phyloP scores from a whole-genome alignment of 2,329 filamentous ascomycete species.

The Curvularia verruculosa region DNA sequence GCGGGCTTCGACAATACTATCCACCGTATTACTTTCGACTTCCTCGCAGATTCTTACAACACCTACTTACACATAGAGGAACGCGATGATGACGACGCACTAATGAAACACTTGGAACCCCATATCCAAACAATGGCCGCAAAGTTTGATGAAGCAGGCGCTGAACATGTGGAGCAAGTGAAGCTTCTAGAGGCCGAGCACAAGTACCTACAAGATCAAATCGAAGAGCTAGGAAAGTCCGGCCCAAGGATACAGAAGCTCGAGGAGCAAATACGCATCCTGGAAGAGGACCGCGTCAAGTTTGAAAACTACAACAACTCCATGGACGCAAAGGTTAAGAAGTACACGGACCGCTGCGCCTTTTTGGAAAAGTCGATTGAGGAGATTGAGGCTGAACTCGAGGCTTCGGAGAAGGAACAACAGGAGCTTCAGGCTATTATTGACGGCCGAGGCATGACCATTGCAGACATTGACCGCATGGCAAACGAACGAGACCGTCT shows the following conservation, averaged over 20 bases:
- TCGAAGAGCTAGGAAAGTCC: conserved; percentile 86
- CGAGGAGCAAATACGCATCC: conserved; percentile 87
- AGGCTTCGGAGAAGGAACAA: conserved; percentile 81
- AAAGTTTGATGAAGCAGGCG: conserved; percentile 84
- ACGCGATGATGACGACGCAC: conserved; percentile 74
- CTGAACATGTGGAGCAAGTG: conserved; percentile 82
- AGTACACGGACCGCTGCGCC: conserved; percentile 80
- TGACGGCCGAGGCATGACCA: conserved; percentile 91
- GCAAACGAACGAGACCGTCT: conserved; percentile 91
- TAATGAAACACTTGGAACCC: conserved; percentile 70
- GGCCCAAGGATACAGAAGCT: conserved; percentile 82
- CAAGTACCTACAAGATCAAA: conserved; percentile 78
- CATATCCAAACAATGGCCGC: conserved; percentile 87
- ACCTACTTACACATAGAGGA: conserved; percentile 91
- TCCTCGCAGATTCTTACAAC: conserved; percentile 87
- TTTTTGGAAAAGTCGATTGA: conserved; percentile 86
- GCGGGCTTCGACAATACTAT: conserved; percentile 85
- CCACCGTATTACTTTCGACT: conserved; percentile 93
- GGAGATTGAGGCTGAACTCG: conserved; percentile 82
- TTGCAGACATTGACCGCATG: conserved; percentile 99
- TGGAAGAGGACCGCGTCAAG: conserved; percentile 92
- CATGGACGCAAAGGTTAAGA: conserved; percentile 83
- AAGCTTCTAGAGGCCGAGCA: conserved; percentile 87
- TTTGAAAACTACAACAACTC: conserved; percentile 93
- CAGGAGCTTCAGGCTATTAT: conserved; percentile 80